Evolutionary conservation across 2,329 filamentous ascomycete species (phyloP), one percentile per base, ranked within the genome.

Genomic region (Beauveria scarabaeidicola): DNA sequence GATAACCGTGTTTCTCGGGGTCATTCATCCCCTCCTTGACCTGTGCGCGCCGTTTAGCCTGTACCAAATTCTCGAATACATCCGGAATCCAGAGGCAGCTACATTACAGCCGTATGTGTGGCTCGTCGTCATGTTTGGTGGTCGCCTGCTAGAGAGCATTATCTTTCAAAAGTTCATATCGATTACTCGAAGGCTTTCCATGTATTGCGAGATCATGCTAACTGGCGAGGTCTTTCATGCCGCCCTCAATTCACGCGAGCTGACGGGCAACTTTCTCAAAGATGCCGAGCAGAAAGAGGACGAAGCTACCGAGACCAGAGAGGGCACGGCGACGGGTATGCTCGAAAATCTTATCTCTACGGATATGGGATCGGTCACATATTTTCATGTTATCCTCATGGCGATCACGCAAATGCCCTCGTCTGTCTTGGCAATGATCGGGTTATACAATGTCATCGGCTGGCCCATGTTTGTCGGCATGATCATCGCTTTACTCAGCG

Each of bases 201-300:
- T 84, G 41, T 77, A 81, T 29, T 69, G 82, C 57, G 83, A 82
- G 64, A 76, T 80, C 25, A 80, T 78, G 25, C 72, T 85, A 55
- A 83, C 81, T 0, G 81, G 83, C 63, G 82, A 84, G 65, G 73
- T 84, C 7, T 84, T 84, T 63, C 76, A 78, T 61, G 78, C 76
- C 44, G 81, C 81, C 1, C 74, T 84, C 65, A 72, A 71, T 10
- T 83, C 81, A 0, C 81, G 81, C 77, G 80, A 82, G 62, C 70
- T 83, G 44, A 78, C 83, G 46, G 78, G 82, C 17, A 79, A 83
- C 55, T 73, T 76, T 1, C 78, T 80, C 61, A 66, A 70, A 15
- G 62, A 56, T 23, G 70, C 72, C n/a, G 65, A 67, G 19, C 55
- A 64, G 23, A 65, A 67, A n/a, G 53, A 64, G 38, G 64, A 64